A percentile compares a stretch with the other conserved stretches of the same genome.
phyloP scores from a whole-genome alignment of 805 yeast genomes.

The Ogataea thermomethanolica region DNA sequence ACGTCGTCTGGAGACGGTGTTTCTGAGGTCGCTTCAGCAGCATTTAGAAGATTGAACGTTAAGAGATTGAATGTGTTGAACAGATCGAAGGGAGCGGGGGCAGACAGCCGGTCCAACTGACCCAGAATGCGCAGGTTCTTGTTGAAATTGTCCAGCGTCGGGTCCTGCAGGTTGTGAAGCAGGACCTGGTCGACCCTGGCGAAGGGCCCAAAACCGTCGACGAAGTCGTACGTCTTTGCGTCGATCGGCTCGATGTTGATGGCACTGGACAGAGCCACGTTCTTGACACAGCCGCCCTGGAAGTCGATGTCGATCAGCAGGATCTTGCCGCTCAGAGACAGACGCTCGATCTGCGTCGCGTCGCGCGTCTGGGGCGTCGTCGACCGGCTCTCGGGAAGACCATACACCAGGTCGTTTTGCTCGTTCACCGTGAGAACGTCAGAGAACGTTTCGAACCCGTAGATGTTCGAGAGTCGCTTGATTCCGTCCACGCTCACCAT shows the following conservation, averaged over 20 bases:
- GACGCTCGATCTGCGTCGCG: constrained; percentile 22
- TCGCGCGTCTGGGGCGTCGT: constrained; percentile 16
- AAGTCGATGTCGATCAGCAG: constrained; percentile 38
- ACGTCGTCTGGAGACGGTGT: constrained; percentile 1
- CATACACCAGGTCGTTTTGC: constrained; percentile 33
- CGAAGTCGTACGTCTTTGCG: constrained; percentile 23
- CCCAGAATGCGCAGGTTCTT: constrained; percentile 32
- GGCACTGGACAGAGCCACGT: constrained; percentile 33
- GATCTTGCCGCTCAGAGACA: constrained; percentile 35
- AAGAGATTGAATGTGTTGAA: constrained; percentile 31
- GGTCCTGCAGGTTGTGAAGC: constrained; percentile 26
- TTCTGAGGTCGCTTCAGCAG: constrained; percentile 9
- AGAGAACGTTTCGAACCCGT: constrained; percentile 37
- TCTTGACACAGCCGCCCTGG: constrained; percentile 22
- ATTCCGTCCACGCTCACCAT: constrained; percentile 32
- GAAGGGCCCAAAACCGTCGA: constrained; percentile 23
- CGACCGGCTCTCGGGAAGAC: constrained; percentile 17
- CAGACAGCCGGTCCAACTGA: constrained; percentile 31
- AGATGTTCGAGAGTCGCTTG: constrained; percentile 33
- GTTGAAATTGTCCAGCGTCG: constrained; percentile 33
- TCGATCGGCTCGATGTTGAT: constrained; percentile 27
- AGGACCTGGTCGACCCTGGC: constrained; percentile 28
- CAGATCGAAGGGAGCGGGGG: constrained; percentile 30
- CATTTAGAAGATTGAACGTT: constrained; percentile 24
- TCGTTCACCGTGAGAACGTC: constrained; percentile 34